Evolutionary conservation across 495 filamentous ascomycete species (phyloP).

Genomic region (Xanthoparmelia taractica): DNA sequence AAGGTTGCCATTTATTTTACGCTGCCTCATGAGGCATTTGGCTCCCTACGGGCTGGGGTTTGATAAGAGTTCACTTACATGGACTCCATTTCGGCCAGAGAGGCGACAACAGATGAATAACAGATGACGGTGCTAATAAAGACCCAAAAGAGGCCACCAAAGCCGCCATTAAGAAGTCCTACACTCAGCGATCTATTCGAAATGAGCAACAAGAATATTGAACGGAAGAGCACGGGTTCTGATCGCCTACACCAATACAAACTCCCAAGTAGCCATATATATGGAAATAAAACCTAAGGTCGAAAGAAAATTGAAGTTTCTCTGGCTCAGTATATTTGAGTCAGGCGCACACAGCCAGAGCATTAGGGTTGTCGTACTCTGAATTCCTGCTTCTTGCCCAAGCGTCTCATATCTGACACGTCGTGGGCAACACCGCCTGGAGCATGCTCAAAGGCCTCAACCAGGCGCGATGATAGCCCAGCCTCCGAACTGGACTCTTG

Average conservation of each 20-base stretch:
- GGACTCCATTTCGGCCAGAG: slow-evolving; percentile 35
- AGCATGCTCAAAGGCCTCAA: neutral
- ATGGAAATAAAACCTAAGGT: slow-evolving; percentile 31
- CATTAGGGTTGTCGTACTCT: neutral
- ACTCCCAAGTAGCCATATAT: slow-evolving; percentile 26
- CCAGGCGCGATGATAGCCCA: neutral
- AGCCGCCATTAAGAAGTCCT: slow-evolving; percentile 18
- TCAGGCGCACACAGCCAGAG: neutral
- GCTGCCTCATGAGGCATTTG: too few species aligned
- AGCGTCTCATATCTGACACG: slow-evolving; percentile 28
- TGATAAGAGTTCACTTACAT: slow-evolving; percentile 21
- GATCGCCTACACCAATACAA: slow-evolving; percentile 8
- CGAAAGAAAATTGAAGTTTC: slow-evolving; percentile 27
- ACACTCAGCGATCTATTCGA: neutral
- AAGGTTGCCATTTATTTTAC: neutral
- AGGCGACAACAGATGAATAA: slow-evolving; percentile 32
- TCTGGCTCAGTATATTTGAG: neutral
- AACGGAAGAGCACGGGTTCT: neutral
- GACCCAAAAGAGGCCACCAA: slow-evolving; percentile 35
- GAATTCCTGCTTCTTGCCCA: slow-evolving; percentile 34
- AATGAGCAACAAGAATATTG: neutral
- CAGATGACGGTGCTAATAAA: slow-evolving; percentile 34
- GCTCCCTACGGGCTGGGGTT: too few species aligned
- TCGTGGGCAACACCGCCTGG: neutral
- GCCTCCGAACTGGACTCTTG: neutral